phyloP scores from a whole-genome alignment of 805 yeast species.

The Candida oleophila region DNA sequence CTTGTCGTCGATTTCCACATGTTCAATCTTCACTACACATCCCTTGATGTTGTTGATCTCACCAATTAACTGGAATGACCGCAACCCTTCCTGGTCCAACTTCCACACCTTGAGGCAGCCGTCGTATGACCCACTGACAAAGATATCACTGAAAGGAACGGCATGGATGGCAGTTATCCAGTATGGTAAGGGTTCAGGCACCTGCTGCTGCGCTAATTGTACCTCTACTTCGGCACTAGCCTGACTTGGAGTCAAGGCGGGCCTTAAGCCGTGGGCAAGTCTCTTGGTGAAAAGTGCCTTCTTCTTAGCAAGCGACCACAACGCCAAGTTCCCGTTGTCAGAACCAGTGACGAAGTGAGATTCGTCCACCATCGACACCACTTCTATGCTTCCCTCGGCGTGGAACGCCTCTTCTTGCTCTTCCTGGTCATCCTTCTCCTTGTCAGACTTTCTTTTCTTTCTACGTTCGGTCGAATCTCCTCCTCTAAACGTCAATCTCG shows the following conservation, averaged over 20 bases:
- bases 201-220: constrained; percentile 43
- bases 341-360: constrained; percentile 92
- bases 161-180: constrained; percentile 83
- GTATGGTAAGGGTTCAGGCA: constrained; percentile 77
- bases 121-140: constrained; percentile 86
- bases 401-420: constrained; percentile 33
- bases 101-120: constrained; percentile 81
- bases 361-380: constrained; percentile 88
- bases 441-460: constrained; percentile 29
- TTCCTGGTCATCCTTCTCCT: constrained; percentile 19
- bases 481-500: constrained; percentile 89
- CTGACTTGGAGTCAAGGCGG: constrained; percentile 37
- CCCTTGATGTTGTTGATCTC: constrained; percentile 64
- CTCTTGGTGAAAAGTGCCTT: constrained; percentile 74
- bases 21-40: constrained; percentile 61
- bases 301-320: constrained; percentile 91
- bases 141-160: constrained; percentile 79
- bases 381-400: constrained; percentile 86
- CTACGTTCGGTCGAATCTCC: constrained; percentile 61
- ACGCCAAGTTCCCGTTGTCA: constrained; percentile 85
- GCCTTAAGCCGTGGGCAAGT: constrained; percentile 73
- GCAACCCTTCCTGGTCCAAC: constrained; percentile 54
- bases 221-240: constrained; percentile 56
- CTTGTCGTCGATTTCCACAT: constrained; percentile 52
- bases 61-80: constrained; percentile 60